Evolutionary conservation across 768 basidiomycete genomes (phyloP), one percentile per base, ranked within the genome.

Genomic region (Mycena metata): DNA sequence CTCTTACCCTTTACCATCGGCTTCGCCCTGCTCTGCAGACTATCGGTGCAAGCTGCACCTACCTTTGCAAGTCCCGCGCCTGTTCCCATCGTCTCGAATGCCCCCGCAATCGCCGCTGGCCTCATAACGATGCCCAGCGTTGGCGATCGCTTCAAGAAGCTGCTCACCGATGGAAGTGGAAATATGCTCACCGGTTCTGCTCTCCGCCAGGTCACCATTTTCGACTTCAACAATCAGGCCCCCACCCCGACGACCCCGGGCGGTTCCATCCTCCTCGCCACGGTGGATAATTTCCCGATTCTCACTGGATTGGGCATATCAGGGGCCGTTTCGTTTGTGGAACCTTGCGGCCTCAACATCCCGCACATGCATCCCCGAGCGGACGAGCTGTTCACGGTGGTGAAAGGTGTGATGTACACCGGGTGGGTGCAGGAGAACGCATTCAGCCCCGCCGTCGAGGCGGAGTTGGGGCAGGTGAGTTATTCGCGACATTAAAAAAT

Each of bases 91-190:
- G 35, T 63, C 21, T 56, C 33, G 5, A 54, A 54, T 23, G 61
- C 21, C 10, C 23, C 61, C 6, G 45, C 26, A 10, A 63, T 63
- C 19, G 61, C 61, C 42, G 23, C 49, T 13, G 61, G 61, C 46
- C 61, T 63, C 23, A 63, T 7, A 6, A 63, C 49, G 3, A 17
- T 21, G 50, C 11, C 61, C 23, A 63, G 61, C 30, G 36, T 19
- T 16, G 61, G 56, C 42, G 61, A 63, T 26, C 45, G 61, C 16
- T 63, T 63, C 50, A 63, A 30, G 30, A 63, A 63, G 61, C 61
- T 63, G n/a, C 49, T 63, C 52, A 63, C 52, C 23, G 61, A 63
- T 23, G 35, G 49, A 10, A 63, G 39, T 36, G 61, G 61, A 47
- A 63, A 56, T 49, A 15, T 51, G 21, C n/a, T 51, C 23, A 51